phyloP scores from a whole-genome alignment of 352 stramenopile genomes.

The Globisporangium spinosum region DNA sequence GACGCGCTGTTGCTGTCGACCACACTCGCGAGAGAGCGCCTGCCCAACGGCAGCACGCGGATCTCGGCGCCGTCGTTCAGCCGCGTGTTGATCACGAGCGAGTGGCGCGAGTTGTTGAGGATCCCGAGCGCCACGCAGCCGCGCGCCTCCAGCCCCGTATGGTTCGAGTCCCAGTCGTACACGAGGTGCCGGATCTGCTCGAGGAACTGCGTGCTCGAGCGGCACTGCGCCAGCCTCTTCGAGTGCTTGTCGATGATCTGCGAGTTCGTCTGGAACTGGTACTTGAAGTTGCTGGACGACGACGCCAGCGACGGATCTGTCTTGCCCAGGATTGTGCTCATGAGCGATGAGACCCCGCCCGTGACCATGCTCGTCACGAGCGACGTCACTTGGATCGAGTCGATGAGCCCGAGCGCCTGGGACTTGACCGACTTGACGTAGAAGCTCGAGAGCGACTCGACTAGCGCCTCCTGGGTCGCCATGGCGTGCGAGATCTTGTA shows the following conservation, averaged over 20 bases:
- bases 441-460: slow-evolving; percentile 60
- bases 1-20: slow-evolving; percentile 19
- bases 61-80: slow-evolving; percentile 78
- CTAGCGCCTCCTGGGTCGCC: slow-evolving; percentile 68
- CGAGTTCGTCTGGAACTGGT: slow-evolving; percentile 70
- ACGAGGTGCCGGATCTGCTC: slow-evolving; percentile 70
- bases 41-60: slow-evolving; percentile 54
- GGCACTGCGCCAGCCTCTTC: slow-evolving; percentile 37
- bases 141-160: slow-evolving; percentile 72
- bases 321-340: slow-evolving; percentile 81
- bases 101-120: slow-evolving; percentile 77
- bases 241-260: slow-evolving; percentile 78
- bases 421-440: slow-evolving; percentile 83
- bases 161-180: slow-evolving; percentile 85
- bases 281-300: slow-evolving; percentile 46
- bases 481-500: slow-evolving; percentile 66
- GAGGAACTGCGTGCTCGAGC: slow-evolving; percentile 51
- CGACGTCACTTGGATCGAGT: slow-evolving; percentile 84
- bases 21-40: slow-evolving; percentile 50
- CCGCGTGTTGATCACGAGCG: slow-evolving; percentile 60
- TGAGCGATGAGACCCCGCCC: slow-evolving; percentile 67
- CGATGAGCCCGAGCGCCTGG: slow-evolving; percentile 75
- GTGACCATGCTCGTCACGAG: slow-evolving; percentile 81
- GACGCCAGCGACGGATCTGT: slow-evolving; percentile 49
- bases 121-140: slow-evolving; percentile 71